phyloP scores from a whole-genome alignment of 768 basidiomycete genomes.

The Cystobasidium ongulense region DNA sequence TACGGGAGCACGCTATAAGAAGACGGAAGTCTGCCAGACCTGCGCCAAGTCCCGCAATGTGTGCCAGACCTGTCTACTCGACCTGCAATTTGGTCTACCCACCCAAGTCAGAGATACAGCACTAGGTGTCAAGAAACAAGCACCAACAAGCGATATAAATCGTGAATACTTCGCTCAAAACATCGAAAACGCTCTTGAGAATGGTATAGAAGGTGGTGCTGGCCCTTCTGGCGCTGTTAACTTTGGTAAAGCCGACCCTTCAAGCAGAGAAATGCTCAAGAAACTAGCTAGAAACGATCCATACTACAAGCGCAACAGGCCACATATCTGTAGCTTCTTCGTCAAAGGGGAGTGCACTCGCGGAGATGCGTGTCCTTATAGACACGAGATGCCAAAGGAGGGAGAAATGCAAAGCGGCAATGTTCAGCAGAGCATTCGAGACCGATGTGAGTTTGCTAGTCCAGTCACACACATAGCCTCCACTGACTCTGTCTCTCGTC shows the following conservation, averaged over 20 bases:
- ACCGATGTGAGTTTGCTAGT: conserved; percentile 55
- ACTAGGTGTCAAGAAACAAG: conserved; percentile 64
- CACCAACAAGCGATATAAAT: conserved; percentile 95
- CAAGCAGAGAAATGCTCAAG: conserved; percentile 95
- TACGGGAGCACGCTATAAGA: conserved; percentile 82
- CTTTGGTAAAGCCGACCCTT: conserved; percentile 41
- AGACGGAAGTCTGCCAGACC: conserved; percentile 93
- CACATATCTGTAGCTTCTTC: conserved; percentile 90
- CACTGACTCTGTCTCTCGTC: not conserved
- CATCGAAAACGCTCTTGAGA: conserved; percentile 57
- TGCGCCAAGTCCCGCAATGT: conserved; percentile 69
- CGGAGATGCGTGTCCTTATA: conserved; percentile 83
- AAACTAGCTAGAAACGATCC: conserved; percentile 89
- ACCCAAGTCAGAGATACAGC: conserved; percentile 97
- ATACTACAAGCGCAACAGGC: conserved; percentile 90
- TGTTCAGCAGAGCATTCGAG: conserved; percentile 75
- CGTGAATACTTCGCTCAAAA: conserved; percentile 90
- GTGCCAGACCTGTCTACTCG: conserved; percentile 94
- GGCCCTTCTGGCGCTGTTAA: conserved; percentile 39
- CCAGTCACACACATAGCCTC: not conserved
- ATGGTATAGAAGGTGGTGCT: conserved; percentile 31
- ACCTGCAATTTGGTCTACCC: conserved; percentile 90
- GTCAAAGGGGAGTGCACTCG: conserved; percentile 89
- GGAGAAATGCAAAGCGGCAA: conserved; percentile 59
- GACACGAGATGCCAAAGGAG: conserved; percentile 80